Base-by-base conservation (phyloP, 169 alveolate species). In the Eimeria acervulina region DNA sequence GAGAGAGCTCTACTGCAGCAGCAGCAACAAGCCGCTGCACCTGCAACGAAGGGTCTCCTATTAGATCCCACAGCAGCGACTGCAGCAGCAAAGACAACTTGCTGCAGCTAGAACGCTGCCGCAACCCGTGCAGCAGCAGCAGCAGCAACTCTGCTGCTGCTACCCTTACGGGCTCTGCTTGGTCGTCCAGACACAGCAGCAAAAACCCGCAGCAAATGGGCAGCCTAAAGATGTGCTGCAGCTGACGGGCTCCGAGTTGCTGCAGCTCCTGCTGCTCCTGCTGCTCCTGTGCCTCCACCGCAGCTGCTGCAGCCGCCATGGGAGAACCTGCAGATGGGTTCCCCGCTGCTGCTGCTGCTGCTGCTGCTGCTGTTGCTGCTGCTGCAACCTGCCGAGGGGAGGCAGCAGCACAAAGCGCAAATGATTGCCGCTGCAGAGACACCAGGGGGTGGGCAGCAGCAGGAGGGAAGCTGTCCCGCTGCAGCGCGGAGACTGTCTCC, bases 11-110 rank as follows among this genome's bases (percentile, higher is more conserved):
- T 8, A 63, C 90, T 26, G 89, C 83, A 40, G 81, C 92, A 17
- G 96, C 92, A 19, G 96, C 96, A 36, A 80, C 96, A n/a, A 87
- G 15, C 36, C 84, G 70, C 78, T 80, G 96, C 70, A 80, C 93
- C 70, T 33, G 68, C 92, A 68, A 76, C 36, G 70, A 33, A 10
- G 87, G 78, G 63, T 93, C 96, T 8, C 74, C 72, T 44, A 93
- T 15, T 33, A 55, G 33, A 51, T 93, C 96, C 96, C 96, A 93
- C 8, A 93, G 38, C 28, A 93, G 76, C 66, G 72, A 55, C 96
- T 81, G 90, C 92, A 61, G 87, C 96, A 87, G 97, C 94, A 96
- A 96, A 68, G 70, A 84, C 12, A 84, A 55, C 19, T 84, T 84
- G 92, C 92, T 84, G 92, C 92, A 84, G 55, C n/a, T 19, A 13